phyloP scores from a whole-genome alignment of 2,329 filamentous ascomycete genomes.

The Biscogniauxia mediterranea region DNA sequence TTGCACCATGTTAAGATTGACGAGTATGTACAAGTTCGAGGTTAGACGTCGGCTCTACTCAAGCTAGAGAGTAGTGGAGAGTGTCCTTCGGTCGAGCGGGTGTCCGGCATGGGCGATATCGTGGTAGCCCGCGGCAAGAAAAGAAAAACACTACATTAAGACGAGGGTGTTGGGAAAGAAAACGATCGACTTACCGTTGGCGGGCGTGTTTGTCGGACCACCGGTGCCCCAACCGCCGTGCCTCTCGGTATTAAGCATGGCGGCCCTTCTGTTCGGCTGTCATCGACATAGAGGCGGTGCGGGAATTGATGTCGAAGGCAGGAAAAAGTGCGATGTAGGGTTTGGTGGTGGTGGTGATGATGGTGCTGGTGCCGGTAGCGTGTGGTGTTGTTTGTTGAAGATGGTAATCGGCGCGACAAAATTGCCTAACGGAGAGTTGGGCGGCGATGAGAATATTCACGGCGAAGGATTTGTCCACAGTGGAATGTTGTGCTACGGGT shows the following conservation, averaged over 20 bases:
- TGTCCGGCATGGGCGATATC: conserved; percentile 1
- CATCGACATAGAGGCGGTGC: conserved; percentile 17
- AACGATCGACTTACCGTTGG: conserved; percentile 31
- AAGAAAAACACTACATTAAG: conserved; percentile 9
- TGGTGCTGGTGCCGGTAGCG: not conserved
- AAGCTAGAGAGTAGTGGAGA: not conserved
- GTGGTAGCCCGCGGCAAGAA: conserved; percentile 4
- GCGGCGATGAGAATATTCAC: not conserved
- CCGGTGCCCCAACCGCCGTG: conserved; percentile 27
- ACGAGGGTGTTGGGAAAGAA: conserved; percentile 19
- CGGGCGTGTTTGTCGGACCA: conserved; percentile 17
- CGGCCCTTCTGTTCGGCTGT: conserved; percentile 16
- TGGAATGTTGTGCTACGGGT: not conserved
- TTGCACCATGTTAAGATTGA: not conserved
- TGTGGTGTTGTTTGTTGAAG: not conserved
- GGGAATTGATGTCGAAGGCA: not conserved
- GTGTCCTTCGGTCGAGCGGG: not conserved
- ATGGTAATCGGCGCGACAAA: not conserved
- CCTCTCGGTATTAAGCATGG: conserved; percentile 28
- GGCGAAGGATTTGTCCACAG: not conserved
- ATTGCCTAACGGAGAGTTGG: not conserved
- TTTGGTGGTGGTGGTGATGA: not conserved
- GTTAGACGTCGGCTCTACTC: too few species aligned
- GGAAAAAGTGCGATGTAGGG: too few species aligned
- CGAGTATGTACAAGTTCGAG: not conserved